phyloP scores from a whole-genome alignment of 2,329 filamentous ascomycete species.

The Aspergillus nomiae region DNA sequence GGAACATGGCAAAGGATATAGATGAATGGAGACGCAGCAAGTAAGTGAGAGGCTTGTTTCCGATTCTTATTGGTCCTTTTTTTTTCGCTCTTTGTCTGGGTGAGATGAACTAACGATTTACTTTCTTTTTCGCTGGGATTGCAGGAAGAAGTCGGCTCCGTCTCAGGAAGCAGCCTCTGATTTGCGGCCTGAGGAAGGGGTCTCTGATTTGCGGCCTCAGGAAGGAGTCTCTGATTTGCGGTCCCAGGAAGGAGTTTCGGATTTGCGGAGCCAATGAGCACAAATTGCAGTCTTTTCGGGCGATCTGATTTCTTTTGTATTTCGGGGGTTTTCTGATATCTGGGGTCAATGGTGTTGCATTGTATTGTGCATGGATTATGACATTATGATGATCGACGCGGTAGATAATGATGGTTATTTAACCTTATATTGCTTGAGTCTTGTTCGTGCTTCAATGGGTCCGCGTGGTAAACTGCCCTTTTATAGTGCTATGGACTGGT shows the following conservation, averaged over 20 bases:
- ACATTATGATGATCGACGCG: background rate
- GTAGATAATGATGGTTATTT: background rate
- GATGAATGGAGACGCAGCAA: constrained; percentile 40
- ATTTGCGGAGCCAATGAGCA: background rate
- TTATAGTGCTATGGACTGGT: background rate
- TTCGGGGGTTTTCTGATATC: background rate
- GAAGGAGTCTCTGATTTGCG: background rate
- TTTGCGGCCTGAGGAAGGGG: background rate
- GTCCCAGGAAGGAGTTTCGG: background rate
- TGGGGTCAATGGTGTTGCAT: background rate
- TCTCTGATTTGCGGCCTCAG: background rate
- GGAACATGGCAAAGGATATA: constrained; percentile 42
- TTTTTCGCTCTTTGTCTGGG: background rate
- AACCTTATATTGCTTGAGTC: background rate
- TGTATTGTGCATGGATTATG: background rate
- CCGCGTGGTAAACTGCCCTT: background rate
- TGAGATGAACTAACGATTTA: background rate
- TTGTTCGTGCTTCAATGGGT: background rate
- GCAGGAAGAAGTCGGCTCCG: background rate
- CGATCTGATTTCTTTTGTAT: background rate
- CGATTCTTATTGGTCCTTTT: background rate
- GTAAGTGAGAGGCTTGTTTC: background rate
- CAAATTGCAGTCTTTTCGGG: background rate
- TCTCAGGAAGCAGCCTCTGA: background rate
- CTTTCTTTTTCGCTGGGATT: background rate